Evolutionary conservation across 2,329 filamentous ascomycete genomes (phyloP), one percentile per base, ranked within the genome.

Genomic region (Aspergillus japonicus): DNA sequence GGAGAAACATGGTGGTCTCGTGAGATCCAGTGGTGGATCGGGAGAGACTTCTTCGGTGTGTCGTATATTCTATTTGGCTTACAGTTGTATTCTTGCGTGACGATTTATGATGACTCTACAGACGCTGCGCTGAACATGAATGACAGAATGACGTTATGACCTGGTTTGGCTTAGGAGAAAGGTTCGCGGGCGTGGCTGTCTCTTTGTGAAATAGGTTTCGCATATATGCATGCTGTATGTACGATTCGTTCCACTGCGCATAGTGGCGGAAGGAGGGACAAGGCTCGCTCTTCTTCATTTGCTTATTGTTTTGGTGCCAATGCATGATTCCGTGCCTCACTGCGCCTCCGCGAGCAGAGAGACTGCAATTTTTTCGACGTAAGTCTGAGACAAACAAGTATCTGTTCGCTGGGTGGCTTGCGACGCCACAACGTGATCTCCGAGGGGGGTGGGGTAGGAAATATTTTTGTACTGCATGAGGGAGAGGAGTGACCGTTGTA

Each of bases 341-440:
- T 44, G 39, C 39, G 16, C 39, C 39, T 19, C 7, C 16, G 6
- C 6, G 39, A 44, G 16, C 14, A 7, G 8, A 16, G 14, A 16
- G 5, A n/a, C 14, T 19, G 39, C 39, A 5, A 8, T 2, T 19
- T 16, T 4, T 16, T 16, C n/a, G 14, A 19, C 2, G 39, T 19
- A 44, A 16, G 39, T 58, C 47, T 58, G 47, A 58, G 57, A 54
- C 33, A 44, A 44, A 58, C 47, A 44, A 44, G n/a, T 44, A 35
- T 12, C 12, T 35, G 33, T 35, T 16, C 12, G 33, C 11, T 35
- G 33, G 33, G 33, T 35, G 14, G 33, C 12, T 16, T 35, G 12
- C 12, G 14, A 35, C 33, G 33, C 33, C 33, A 35, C 33, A 6
- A 12, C 14, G 33, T 35, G 33, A 35, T 35, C 14, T 12, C 14